phyloP scores from a whole-genome alignment of 2,329 filamentous ascomycete genomes.

The Calonectria montana region DNA sequence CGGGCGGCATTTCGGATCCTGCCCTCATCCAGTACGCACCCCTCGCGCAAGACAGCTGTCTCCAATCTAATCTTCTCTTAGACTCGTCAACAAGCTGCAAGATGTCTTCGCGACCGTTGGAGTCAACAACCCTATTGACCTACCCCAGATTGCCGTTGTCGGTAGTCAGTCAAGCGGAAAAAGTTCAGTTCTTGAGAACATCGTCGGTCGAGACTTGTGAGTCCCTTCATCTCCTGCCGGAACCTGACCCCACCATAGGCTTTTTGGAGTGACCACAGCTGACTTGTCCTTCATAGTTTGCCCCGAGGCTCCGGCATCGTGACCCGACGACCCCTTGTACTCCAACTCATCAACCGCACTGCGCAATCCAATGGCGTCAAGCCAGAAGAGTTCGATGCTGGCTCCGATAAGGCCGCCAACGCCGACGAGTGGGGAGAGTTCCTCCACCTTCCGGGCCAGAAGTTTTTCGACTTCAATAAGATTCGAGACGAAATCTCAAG shows the following conservation, averaged over 20 bases:
- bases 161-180: slow-evolving; percentile 99
- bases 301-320: slow-evolving; percentile 98
- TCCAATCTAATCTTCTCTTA: slow-evolving; percentile 47
- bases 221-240: slow-evolving; percentile 49
- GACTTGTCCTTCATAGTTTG: slow-evolving; percentile 67
- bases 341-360: slow-evolving; percentile 96
- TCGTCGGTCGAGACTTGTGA: slow-evolving; percentile 98
- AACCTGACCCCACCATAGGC: slow-evolving; percentile 20
- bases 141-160: slow-evolving; percentile 97
- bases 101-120: slow-evolving; percentile 99
- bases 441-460: slow-evolving; percentile 95
- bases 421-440: slow-evolving; percentile 99
- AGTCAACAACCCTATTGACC: slow-evolving; percentile 98
- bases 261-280: slow-evolving; percentile 24
- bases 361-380: slow-evolving; percentile 80
- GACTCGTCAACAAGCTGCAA: slow-evolving; percentile 97
- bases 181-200: slow-evolving; percentile 98
- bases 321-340: slow-evolving; percentile 92
- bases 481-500: slow-evolving; percentile 97
- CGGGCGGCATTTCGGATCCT: slow-evolving; percentile 74
- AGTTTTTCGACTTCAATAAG: slow-evolving; percentile 98
- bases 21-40: slow-evolving; percentile 70
- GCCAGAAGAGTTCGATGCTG: slow-evolving; percentile 71
- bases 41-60: slow-evolving; percentile 32
- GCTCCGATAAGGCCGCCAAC: slow-evolving; percentile 89